Evolutionary conservation across 2,329 filamentous ascomycete genomes (phyloP).

Genomic region (Fusarium tuaranense): DNA sequence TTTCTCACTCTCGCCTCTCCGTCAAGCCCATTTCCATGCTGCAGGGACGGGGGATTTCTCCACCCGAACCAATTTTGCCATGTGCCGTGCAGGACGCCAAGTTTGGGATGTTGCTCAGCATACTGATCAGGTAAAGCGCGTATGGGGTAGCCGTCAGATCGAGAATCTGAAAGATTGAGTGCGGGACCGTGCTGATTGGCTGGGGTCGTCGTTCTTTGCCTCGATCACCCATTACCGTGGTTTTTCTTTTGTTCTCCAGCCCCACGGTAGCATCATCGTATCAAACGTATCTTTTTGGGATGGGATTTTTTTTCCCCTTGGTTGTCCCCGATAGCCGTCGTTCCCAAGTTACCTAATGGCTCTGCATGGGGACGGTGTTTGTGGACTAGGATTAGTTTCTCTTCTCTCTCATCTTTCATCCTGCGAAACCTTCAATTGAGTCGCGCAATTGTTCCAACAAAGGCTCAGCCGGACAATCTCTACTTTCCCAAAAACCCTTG

Average conservation of each 20-base stretch:
- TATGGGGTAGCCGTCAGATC: conserved; percentile 35
- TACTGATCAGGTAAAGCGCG: conserved; percentile 37
- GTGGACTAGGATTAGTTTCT: neutral
- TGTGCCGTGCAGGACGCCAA: conserved; percentile 33
- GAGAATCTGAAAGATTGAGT: conserved; percentile 36
- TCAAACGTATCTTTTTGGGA: neutral
- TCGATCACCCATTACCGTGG: neutral
- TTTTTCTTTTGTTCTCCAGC: conserved; percentile 3
- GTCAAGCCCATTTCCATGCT: conserved; percentile 6
- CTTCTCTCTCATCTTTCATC: neutral
- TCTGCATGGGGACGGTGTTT: neutral
- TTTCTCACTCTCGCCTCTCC: conserved; percentile 13
- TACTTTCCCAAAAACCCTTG: neutral
- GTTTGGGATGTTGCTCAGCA: conserved; percentile 34
- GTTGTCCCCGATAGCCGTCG: neutral
- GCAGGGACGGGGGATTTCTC: conserved; percentile 30
- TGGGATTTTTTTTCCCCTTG: neutral
- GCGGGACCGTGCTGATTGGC: conserved; percentile 27
- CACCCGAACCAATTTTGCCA: conserved; percentile 23
- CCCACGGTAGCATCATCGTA: conserved; percentile 1
- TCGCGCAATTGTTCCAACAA: neutral
- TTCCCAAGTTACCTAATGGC: neutral
- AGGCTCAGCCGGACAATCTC: too few species aligned
- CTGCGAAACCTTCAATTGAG: neutral
- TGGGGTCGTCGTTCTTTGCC: neutral